These are phyloP conservation scores for Naegleria fowleri DNA, from an alignment of 208 protist genomes.

Conservation along the genomic window DNA sequence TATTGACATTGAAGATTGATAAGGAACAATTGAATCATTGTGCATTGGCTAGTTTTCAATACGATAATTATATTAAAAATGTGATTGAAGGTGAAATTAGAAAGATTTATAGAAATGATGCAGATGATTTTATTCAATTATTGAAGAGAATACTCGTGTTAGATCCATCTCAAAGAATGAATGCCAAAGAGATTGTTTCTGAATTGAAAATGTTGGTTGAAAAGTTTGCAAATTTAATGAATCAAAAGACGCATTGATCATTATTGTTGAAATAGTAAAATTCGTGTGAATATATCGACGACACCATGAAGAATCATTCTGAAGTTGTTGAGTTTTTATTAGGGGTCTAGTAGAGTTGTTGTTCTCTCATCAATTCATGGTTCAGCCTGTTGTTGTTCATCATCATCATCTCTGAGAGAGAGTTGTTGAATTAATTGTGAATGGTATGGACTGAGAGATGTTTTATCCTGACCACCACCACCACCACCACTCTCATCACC, in stretches of 20 bases:
- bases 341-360: too few relatives aligned
- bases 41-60: neutral
- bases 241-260: neutral
- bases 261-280: too few relatives aligned
- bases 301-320: too few relatives aligned
- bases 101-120: slow-evolving; percentile 11
- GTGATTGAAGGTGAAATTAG: neutral
- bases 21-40: neutral
- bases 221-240: neutral
- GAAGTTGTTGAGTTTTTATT: too few relatives aligned
- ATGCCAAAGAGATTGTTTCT: neutral
- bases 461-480: too few relatives aligned
- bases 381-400: too few relatives aligned
- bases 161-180: neutral
- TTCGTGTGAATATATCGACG: too few relatives aligned
- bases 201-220: neutral
- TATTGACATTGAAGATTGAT: neutral
- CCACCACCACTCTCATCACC: too few relatives aligned
- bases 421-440: too few relatives aligned
- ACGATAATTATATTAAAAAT: neutral
- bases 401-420: too few relatives aligned
- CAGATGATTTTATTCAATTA: neutral
- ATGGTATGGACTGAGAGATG: too few relatives aligned
- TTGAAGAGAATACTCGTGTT: neutral
- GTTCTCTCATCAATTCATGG: too few relatives aligned